Conservation (phyloP, 2,329 filamentous ascomycete species). For the Fusarium annulatum region DNA sequence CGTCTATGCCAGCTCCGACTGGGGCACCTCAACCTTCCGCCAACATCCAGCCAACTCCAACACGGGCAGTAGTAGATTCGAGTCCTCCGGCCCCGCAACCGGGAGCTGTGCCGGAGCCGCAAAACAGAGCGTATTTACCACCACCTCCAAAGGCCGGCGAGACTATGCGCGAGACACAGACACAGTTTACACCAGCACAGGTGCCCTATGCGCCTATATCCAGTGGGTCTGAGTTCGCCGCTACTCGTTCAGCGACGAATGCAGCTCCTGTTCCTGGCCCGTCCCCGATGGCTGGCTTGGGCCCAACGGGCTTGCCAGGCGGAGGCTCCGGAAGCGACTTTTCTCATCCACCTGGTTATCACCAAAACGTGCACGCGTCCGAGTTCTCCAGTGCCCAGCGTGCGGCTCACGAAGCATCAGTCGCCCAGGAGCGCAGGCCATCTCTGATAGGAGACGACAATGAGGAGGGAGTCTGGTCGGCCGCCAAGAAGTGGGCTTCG, state of each 20-base stretch:
- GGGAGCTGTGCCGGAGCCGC: conserved; percentile 62
- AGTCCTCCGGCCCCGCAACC: conserved; percentile 68
- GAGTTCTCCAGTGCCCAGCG: conserved; percentile 62
- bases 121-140: conserved; percentile 52
- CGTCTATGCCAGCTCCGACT: conserved; percentile 58
- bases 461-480: conserved; percentile 63
- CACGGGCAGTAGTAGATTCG: conserved; percentile 47
- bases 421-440: conserved; percentile 40
- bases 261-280: conserved; percentile 46
- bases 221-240: conserved; percentile 53
- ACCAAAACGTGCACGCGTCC: conserved; percentile 65
- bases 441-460: conserved; percentile 44
- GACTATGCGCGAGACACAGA: conserved; percentile 51
- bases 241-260: conserved; percentile 60
- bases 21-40: conserved; percentile 50
- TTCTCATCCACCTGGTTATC: conserved; percentile 65
- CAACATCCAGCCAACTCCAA: conserved; percentile 57
- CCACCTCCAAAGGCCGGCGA: conserved; percentile 65
- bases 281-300: conserved; percentile 42
- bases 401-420: conserved; percentile 52
- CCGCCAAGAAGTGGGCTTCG: conserved; percentile 68
- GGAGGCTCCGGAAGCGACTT: conserved; percentile 46
- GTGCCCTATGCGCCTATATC: conserved; percentile 64
- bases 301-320: conserved; percentile 43
- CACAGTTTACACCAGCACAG: conserved; percentile 53